phyloP scores from a whole-genome alignment of 176 grass and related monocot genomes.

The Miscanthus lutarioriparius region DNA sequence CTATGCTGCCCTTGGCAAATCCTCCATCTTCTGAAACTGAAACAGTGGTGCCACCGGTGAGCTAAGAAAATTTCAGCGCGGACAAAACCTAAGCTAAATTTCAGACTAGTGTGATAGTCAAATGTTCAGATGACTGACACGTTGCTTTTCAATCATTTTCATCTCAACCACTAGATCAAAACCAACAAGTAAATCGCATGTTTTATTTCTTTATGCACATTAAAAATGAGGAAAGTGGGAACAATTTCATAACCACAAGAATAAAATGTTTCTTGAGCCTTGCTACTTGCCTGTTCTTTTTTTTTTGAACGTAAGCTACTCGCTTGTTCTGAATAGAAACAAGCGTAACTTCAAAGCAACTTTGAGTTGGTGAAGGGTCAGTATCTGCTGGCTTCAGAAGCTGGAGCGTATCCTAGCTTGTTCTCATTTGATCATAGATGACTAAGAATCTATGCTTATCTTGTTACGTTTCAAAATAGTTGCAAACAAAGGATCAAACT shows the following conservation, averaged over 20 bases:
- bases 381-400: background rate
- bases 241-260: background rate
- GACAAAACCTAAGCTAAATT: background rate
- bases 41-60: background rate
- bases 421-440: background rate
- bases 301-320: too few species aligned
- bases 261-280: background rate
- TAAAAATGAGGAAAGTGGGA: background rate
- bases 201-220: background rate
- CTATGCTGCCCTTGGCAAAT: constrained; percentile 63
- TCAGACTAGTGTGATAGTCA: background rate
- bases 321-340: background rate
- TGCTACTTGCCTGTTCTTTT: background rate
- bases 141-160: background rate
- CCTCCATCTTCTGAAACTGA: constrained; percentile 53
- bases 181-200: background rate
- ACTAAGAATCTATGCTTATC: background rate
- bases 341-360: background rate
- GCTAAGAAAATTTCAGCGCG: background rate
- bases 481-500: background rate
- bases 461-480: background rate
- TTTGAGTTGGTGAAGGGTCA: background rate
- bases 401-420: background rate
- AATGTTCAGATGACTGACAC: background rate
- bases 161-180: background rate